Evolutionary conservation across 306 rosid species (phyloP).

Genomic region (Trichosanthes cucumerina): DNA sequence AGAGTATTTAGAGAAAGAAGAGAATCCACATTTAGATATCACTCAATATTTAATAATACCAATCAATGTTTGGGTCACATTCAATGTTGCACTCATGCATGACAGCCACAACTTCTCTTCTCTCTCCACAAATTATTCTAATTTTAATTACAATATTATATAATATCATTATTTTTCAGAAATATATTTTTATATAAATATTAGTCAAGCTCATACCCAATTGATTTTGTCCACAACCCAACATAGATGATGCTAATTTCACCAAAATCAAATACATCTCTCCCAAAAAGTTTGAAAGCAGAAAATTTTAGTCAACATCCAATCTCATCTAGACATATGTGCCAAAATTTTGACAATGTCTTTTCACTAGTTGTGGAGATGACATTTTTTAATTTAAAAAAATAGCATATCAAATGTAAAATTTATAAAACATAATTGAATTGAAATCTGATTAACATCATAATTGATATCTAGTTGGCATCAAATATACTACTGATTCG

Average conservation of each 20-base stretch:
- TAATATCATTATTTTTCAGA: not conserved
- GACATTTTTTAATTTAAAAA: not conserved
- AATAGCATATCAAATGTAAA: not conserved
- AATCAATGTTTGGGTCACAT: conserved; percentile 4
- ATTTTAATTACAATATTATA: not conserved
- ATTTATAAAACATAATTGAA: not conserved
- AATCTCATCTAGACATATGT: not conserved
- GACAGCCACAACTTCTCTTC: not conserved
- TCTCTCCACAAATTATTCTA: not conserved
- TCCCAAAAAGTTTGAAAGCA: not conserved
- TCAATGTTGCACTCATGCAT: conserved; percentile 5
- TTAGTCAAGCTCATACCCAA: conserved; percentile 7
- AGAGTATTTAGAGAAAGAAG: not conserved
- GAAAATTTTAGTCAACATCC: not conserved
- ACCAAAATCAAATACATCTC: not conserved
- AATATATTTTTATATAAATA: not conserved
- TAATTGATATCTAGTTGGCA: not conserved
- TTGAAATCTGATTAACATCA: not conserved
- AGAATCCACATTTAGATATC: not conserved
- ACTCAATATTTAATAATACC: not conserved
- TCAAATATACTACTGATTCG: not conserved
- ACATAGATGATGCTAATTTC: not conserved
- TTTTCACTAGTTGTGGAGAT: not conserved
- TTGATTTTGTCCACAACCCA: not conserved
- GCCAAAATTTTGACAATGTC: not conserved